A percentile compares a stretch with the other conserved stretches of the same genome.
These are phyloP conservation scores for Colletotrichum euphorbiae DNA, from an alignment of 2,329 filamentous ascomycete genomes.

Conservation along the genomic window DNA sequence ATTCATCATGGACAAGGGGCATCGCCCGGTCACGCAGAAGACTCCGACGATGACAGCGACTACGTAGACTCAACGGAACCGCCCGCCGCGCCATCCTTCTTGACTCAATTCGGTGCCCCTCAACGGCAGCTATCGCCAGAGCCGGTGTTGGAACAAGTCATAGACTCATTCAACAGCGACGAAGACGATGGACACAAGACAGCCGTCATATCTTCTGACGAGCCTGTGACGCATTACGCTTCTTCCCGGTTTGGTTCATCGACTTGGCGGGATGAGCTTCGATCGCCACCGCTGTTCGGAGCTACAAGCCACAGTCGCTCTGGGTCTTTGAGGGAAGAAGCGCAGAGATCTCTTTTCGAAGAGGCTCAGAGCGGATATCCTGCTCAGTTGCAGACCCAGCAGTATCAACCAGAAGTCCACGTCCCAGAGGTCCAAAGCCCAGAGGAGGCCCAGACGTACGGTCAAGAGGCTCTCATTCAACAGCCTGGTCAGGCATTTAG, in stretches of 20 bases:
- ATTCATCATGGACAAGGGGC: background rate
- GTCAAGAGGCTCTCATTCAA: background rate
- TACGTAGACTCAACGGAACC: slow-evolving; percentile 1
- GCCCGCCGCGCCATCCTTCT: slow-evolving; percentile 11
- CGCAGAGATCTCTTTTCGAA: slow-evolving; percentile 10
- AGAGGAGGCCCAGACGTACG: slow-evolving; percentile 1
- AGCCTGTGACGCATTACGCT: slow-evolving; percentile 12
- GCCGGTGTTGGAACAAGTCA: slow-evolving; percentile 28
- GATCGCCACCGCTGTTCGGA: slow-evolving; percentile 20
- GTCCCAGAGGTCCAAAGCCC: background rate
- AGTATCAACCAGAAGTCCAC: background rate
- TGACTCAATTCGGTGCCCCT: slow-evolving; percentile 17
- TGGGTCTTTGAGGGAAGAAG: slow-evolving; percentile 22
- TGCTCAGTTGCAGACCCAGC: background rate
- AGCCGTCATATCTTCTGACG: slow-evolving; percentile 21
- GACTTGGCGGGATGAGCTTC: slow-evolving; percentile 32
- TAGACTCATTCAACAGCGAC: slow-evolving; percentile 32
- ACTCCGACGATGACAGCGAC: slow-evolving; percentile 40
- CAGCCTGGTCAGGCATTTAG: background rate
- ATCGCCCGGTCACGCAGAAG: slow-evolving; percentile 32
- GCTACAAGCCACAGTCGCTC: slow-evolving; percentile 32
- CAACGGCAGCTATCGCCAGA: slow-evolving; percentile 5
- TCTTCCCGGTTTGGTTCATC: slow-evolving; percentile 31
- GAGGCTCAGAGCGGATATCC: background rate
- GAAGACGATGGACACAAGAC: slow-evolving; percentile 26